These are phyloP conservation scores for Psilocybe azurescens DNA, from an alignment of 768 basidiomycete genomes.

Conservation along the genomic window DNA sequence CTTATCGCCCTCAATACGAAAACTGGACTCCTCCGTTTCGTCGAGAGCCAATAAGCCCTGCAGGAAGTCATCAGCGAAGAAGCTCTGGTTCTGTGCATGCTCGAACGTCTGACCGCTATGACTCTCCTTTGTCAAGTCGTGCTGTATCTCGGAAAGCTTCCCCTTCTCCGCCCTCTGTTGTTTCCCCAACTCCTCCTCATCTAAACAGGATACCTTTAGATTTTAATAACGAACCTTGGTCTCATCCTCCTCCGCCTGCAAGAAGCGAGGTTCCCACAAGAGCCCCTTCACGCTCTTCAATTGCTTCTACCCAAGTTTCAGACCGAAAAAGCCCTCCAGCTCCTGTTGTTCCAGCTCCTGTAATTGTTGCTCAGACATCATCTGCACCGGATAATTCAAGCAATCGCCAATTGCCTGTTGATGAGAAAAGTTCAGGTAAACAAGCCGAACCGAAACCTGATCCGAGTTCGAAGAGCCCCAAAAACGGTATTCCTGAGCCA, in stretches of 20 bases:
- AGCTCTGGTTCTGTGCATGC: constrained; percentile 28
- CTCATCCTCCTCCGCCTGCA: constrained; percentile 19
- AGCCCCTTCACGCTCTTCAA: constrained; percentile 60
- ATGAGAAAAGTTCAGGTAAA: neutral
- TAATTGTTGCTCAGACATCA: constrained; percentile 8
- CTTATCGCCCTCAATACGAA: constrained; percentile 55
- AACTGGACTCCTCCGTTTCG: constrained; percentile 34
- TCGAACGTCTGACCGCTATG: constrained; percentile 31
- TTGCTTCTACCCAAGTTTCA: constrained; percentile 56
- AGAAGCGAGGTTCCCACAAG: constrained; percentile 26
- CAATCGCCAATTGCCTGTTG: neutral
- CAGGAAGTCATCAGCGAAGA: constrained; percentile 27
- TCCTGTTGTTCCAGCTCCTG: constrained; percentile 16
- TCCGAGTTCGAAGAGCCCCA: neutral
- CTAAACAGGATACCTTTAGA: constrained; percentile 16
- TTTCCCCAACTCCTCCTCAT: constrained; percentile 26
- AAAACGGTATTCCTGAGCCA: constrained; percentile 7
- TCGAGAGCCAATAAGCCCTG: constrained; percentile 31
- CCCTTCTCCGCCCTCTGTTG: constrained; percentile 34
- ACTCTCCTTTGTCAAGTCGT: constrained; percentile 29
- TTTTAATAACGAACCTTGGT: constrained; percentile 21
- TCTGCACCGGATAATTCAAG: neutral
- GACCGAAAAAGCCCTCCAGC: constrained; percentile 34
- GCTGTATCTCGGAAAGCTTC: constrained; percentile 29
- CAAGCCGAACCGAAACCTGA: constrained; percentile 1